Percentiles rank a stretch among this genome's conserved stretches.
Evolutionary conservation across 805 yeast species (phyloP).

Genomic region (Saccharomycopsis oosterbeekiorum): DNA sequence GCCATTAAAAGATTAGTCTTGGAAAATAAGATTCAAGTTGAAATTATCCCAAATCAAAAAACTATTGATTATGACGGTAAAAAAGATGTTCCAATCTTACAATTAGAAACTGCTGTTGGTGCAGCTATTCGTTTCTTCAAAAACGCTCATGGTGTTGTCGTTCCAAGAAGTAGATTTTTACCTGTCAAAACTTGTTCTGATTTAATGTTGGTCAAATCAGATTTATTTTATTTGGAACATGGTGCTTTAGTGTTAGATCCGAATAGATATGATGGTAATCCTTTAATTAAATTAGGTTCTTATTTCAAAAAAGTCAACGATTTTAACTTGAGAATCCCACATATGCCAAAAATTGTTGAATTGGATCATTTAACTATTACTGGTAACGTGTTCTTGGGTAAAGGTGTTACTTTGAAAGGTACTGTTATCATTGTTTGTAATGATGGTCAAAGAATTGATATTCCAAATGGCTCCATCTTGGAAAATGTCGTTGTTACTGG

Average conservation of each 20-base stretch:
- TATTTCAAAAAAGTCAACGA: constrained; percentile 93
- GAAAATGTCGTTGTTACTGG: constrained; percentile 98
- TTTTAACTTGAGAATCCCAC: constrained; percentile 82
- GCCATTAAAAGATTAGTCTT: constrained; percentile 92
- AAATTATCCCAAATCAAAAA: constrained; percentile 92
- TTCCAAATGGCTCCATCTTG: constrained; percentile 90
- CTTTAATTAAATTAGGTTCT: constrained; percentile 91
- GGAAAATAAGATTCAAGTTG: constrained; percentile 70
- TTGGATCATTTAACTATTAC: constrained; percentile 96
- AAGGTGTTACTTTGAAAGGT: constrained; percentile 84
- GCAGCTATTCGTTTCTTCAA: constrained; percentile 95
- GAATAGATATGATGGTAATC: constrained; percentile 80
- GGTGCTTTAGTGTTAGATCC: constrained; percentile 83
- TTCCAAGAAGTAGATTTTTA: constrained; percentile 94
- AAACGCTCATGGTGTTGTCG: constrained; percentile 95
- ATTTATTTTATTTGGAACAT: constrained; percentile 80
- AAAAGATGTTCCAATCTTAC: constrained; percentile 75
- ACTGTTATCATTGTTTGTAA: constrained; percentile 96
- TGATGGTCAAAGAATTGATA: constrained; percentile 92
- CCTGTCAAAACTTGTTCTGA: constrained; percentile 98
- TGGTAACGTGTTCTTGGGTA: constrained; percentile 90
- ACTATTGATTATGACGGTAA: constrained; percentile 59
- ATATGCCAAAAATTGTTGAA: constrained; percentile 93
- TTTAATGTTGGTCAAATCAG: constrained; percentile 87
- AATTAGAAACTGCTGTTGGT: constrained; percentile 98